phyloP scores from a whole-genome alignment of 306 rosid species.

The Myrica gale region DNA sequence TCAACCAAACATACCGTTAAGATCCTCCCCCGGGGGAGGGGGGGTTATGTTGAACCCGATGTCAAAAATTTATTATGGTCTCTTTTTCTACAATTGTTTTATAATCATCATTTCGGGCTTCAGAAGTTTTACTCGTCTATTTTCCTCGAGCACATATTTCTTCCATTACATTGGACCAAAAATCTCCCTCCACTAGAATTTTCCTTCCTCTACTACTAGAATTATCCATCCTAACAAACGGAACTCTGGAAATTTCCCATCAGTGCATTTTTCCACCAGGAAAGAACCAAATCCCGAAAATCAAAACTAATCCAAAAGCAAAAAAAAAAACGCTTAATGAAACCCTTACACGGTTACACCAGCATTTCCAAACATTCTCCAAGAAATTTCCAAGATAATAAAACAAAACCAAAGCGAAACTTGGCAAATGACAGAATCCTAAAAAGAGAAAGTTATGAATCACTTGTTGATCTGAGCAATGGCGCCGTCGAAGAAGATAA shows the following conservation, averaged over 20 bases:
- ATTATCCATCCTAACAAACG: neutral
- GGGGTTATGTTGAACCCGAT: too few species aligned
- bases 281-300: neutral
- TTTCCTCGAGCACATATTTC: too few species aligned
- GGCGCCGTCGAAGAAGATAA: slow-evolving; percentile 95
- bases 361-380: slow-evolving; percentile 10
- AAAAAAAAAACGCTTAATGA: neutral
- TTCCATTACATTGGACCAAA: neutral
- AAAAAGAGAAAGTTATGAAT: neutral
- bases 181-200: neutral
- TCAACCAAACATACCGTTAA: neutral
- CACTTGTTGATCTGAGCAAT: slow-evolving; percentile 99
- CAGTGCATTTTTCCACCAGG: neutral
- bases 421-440: neutral
- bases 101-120: too few species aligned
- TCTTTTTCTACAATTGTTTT: too few species aligned
- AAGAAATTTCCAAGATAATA: neutral
- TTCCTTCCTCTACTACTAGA: neutral
- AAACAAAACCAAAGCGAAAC: neutral
- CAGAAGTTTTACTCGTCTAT: too few species aligned
- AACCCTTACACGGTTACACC: neutral
- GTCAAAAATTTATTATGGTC: too few species aligned
- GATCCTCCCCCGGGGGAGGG: too few species aligned
- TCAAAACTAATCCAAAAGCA: neutral
- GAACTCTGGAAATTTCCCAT: neutral